A percentile compares a stretch with the other conserved stretches of the same genome.
phyloP scores from a whole-genome alignment of 257 asterid genomes.

The Perilla frutescens region DNA sequence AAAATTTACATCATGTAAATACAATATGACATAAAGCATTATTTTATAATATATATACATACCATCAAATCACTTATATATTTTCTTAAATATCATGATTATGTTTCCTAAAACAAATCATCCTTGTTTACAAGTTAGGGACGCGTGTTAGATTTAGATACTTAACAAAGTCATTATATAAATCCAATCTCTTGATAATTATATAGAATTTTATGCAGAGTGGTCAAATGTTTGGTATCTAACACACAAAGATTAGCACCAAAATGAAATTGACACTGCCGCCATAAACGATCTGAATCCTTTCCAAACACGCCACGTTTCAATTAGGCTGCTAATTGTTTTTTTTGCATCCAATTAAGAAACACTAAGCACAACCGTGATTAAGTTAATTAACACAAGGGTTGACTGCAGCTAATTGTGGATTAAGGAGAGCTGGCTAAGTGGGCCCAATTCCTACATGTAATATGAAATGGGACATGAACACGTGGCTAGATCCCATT shows the following conservation, averaged over 20 bases:
- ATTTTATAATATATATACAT: too few species aligned
- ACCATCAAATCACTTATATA: too few species aligned
- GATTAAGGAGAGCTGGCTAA: conserved; percentile 21
- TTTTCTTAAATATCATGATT: background rate
- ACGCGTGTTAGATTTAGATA: background rate
- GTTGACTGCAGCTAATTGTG: conserved; percentile 32
- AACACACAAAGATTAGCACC: conserved; percentile 5
- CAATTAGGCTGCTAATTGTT: background rate
- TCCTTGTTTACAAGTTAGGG: background rate
- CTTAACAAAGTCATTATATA: background rate
- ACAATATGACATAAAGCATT: too few species aligned
- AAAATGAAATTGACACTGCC: conserved; percentile 36
- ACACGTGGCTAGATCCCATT: too few species aligned
- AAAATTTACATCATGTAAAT: too few species aligned
- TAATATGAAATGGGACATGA: background rate
- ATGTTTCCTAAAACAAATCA: conserved; percentile 4
- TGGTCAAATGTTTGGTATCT: conserved; percentile 34
- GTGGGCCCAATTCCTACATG: background rate
- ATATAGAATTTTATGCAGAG: background rate
- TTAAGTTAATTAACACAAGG: conserved; percentile 29
- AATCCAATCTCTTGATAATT: background rate
- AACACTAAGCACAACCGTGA: conserved; percentile 20
- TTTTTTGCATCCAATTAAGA: conserved; percentile 7
- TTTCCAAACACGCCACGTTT: conserved; percentile 1
- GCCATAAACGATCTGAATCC: background rate